Percentiles rank a stretch among this genome's conserved stretches.
Evolutionary conservation across 2,329 filamentous ascomycete genomes (phyloP).

Genomic region (Sordariomycetes sp.): DNA sequence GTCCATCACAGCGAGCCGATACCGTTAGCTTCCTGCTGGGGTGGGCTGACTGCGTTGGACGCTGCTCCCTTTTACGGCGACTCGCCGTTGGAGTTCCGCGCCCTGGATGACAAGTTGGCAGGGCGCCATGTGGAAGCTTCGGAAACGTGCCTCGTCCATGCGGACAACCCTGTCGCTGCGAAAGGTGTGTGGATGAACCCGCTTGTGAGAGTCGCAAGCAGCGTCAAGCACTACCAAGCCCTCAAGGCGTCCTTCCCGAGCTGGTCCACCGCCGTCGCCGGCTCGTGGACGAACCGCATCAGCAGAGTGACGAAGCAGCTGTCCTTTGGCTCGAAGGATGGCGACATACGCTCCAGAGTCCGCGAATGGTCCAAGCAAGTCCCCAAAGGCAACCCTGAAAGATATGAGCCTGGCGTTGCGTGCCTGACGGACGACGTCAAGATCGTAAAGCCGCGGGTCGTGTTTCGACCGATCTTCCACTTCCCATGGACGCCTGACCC

Average conservation of each 20-base stretch:
- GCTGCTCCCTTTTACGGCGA: conserved; percentile 43
- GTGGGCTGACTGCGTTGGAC: conserved; percentile 43
- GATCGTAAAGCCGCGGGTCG: conserved; percentile 43
- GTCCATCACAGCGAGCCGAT: conserved; percentile 35
- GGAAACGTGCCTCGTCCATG: conserved; percentile 71
- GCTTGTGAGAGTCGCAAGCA: conserved; percentile 59
- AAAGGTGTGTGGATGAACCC: conserved; percentile 62
- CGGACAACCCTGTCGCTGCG: conserved; percentile 46
- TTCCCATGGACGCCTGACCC: background rate
- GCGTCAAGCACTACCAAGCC: conserved; percentile 23
- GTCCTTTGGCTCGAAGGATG: background rate
- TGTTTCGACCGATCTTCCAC: background rate
- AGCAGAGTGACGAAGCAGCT: conserved; percentile 11
- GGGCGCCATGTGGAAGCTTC: conserved; percentile 60
- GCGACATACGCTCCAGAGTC: conserved; percentile 12
- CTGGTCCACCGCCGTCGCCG: conserved; percentile 17
- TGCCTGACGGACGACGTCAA: conserved; percentile 54
- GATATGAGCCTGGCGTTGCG: conserved; percentile 13
- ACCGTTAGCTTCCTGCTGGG: conserved; percentile 35
- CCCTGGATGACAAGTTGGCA: conserved; percentile 53
- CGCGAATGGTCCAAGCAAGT: conserved; percentile 26
- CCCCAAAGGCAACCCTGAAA: background rate
- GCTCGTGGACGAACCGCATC: conserved; percentile 26
- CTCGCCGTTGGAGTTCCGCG: conserved; percentile 48
- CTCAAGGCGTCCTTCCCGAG: background rate